Conservation (phyloP, 1,139 yeast genomes). For the Saccharomyces hybrid region DNA sequence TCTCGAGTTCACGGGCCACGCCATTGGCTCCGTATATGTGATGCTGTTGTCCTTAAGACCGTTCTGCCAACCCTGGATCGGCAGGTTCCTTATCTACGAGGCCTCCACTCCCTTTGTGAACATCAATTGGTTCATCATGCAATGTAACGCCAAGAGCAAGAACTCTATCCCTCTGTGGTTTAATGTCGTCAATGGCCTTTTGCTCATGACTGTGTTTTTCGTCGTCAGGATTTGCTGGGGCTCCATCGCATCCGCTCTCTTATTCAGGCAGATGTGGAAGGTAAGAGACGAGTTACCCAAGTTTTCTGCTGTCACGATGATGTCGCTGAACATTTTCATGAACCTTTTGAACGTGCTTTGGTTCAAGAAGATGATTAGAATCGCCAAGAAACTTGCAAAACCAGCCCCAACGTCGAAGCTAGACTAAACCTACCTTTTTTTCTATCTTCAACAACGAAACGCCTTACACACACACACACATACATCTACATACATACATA, state of each 20-base stretch:
- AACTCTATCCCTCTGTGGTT: conserved; percentile 43
- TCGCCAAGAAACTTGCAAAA: conserved; percentile 49
- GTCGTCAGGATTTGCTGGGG: conserved; percentile 83
- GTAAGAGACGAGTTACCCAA: conserved; percentile 37
- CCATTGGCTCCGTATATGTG: conserved; percentile 45
- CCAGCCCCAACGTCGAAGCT: not conserved
- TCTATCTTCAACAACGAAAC: not conserved
- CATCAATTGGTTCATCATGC: conserved; percentile 82
- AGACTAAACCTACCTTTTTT: not conserved
- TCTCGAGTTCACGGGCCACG: conserved; percentile 75
- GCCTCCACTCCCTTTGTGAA: conserved; percentile 92
- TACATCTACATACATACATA: too few relatives aligned
- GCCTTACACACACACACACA: not conserved
- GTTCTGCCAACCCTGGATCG: conserved; percentile 74
- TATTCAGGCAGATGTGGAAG: conserved; percentile 32
- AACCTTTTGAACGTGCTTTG: conserved; percentile 55
- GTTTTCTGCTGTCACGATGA: conserved; percentile 40
- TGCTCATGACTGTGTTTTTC: conserved; percentile 65
- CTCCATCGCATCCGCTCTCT: conserved; percentile 50
- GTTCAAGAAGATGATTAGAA: conserved; percentile 75
- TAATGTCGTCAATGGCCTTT: conserved; percentile 64
- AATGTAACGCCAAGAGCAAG: conserved; percentile 41
- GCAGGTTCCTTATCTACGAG: conserved; percentile 79
- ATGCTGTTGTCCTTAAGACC: conserved; percentile 58
- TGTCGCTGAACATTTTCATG: conserved; percentile 54